Base-by-base conservation (phyloP, 2,329 filamentous ascomycete genomes). In the Epichloe festucae region DNA sequence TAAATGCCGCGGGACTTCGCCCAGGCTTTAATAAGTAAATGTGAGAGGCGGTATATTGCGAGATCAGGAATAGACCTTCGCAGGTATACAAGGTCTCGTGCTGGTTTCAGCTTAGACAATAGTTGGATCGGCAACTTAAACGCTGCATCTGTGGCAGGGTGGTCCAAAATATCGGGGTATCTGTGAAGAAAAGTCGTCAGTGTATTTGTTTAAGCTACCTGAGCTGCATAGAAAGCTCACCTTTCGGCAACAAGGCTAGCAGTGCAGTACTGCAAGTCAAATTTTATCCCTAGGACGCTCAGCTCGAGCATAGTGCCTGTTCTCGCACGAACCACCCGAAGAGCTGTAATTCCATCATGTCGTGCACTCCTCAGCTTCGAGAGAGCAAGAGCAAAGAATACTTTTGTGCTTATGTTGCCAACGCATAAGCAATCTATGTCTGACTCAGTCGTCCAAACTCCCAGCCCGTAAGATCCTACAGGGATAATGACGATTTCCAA, bases 341-440 rank as follows among this genome's bases (percentile, higher is more conserved):
- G 59, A 11, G 84, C 68, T 23, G 23, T 1, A 23, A 23, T 23
- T 23, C 23, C 23, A 23, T 23, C 1, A 23, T 23, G 5, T 23
- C 23, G 23, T 23, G 23, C 23, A 23, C 23, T 23, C 23, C 23
- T 23, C 0, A 23, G 23, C 23, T 23, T 6, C 23, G 23, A 23
- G 23, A 23, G 5, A 23, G 23, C 23, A 23, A 23, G 23, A 23
- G 23, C 23, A 23, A 23, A 6, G 23, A 23, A 86, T 0, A 74
- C 78, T 53, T 70, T 73, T 1, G 79, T 67, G 59, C 79, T 79
- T 52, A 83, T 78, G 21, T 75, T 72, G 1, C 82, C 80, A 54
- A 86, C 77, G 56, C 76, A 84, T 5, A 86, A 70, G 57, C 80
- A 81, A 63, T 87, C 81, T 6, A 87, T 72, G 57, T 85, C 80